Conservation (phyloP, 2,329 filamentous ascomycete species). For the Huntiella bhutanensis region DNA sequence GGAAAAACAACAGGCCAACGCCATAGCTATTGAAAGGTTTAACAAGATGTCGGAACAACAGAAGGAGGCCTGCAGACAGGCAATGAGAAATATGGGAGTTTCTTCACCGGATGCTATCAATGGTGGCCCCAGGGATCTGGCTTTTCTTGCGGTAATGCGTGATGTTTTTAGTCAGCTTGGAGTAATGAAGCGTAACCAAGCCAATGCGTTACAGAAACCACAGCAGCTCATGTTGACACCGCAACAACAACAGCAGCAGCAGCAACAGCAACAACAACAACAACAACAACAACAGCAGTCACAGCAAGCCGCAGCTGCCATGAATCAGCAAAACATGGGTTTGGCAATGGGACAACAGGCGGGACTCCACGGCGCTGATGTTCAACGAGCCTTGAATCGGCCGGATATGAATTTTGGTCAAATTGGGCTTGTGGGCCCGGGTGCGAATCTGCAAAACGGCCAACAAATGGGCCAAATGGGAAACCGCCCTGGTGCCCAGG, state of each 20-base stretch:
- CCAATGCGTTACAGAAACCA: neutral
- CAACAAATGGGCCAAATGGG: constrained; percentile 3
- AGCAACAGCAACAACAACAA: constrained; percentile 16
- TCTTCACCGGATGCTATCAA: neutral
- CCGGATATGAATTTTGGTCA: constrained; percentile 1
- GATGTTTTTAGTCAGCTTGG: neutral
- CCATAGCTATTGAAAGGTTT: neutral
- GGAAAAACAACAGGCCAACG: neutral
- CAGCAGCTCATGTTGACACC: neutral
- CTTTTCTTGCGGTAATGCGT: neutral
- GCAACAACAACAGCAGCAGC: constrained; percentile 15
- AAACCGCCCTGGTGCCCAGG: constrained; percentile 1
- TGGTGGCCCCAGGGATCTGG: neutral
- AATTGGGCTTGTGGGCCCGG: constrained; percentile 1
- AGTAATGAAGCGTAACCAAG: neutral
- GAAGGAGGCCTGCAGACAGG: constrained; percentile 1
- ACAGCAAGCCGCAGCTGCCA: constrained; percentile 15
- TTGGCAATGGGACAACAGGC: constrained; percentile 28
- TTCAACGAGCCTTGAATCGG: neutral
- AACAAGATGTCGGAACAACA: constrained; percentile 1
- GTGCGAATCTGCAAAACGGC: neutral
- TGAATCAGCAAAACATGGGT: constrained; percentile 22
- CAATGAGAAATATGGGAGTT: neutral
- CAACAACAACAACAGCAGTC: neutral
- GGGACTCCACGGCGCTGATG: constrained; percentile 24